Evolutionary conservation across 2,329 filamentous ascomycete genomes (phyloP).

Genomic region (Ascochyta lentis): DNA sequence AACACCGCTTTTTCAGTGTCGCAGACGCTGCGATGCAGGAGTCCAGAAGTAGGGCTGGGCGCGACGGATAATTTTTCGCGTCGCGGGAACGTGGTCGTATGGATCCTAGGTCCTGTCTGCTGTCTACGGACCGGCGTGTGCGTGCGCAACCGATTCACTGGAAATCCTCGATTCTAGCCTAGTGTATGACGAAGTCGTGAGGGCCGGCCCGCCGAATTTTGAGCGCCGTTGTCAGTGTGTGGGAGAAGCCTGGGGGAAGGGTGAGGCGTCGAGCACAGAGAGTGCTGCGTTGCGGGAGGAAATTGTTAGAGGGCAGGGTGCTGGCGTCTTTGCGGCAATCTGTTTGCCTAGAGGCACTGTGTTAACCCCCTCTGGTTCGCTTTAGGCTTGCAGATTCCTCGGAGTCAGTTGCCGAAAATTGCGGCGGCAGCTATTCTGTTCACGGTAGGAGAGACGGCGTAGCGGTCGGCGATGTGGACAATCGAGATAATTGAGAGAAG

Average conservation of each 20-base stretch:
- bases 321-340: conserved; percentile 8
- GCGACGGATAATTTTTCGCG: conserved; percentile 33
- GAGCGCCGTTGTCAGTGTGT: conserved; percentile 25
- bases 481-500: conserved; percentile 5
- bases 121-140: conserved; percentile 15
- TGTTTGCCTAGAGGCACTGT: conserved; percentile 13
- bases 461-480: conserved; percentile 4
- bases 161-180: conserved; percentile 28
- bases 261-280: conserved; percentile 2
- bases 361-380: conserved; percentile 32
- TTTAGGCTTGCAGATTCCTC: conserved; percentile 29
- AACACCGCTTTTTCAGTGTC: conserved; percentile 21
- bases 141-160: conserved; percentile 32
- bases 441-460: conserved; percentile 23
- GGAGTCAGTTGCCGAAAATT: conserved; percentile 33
- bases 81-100: conserved; percentile 18
- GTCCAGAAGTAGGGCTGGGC: conserved; percentile 16
- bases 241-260: conserved; percentile 12
- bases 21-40: conserved; percentile 22
- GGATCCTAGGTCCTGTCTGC: background rate
- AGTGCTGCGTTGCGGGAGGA: conserved; percentile 9
- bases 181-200: conserved; percentile 39
- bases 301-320: conserved; percentile 7
- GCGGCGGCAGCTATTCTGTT: conserved; percentile 31
- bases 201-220: conserved; percentile 42